These are phyloP conservation scores for Coemansia sp. DNA, from an alignment of 371 early-diverging fungal genomes.

Conservation along the genomic window DNA sequence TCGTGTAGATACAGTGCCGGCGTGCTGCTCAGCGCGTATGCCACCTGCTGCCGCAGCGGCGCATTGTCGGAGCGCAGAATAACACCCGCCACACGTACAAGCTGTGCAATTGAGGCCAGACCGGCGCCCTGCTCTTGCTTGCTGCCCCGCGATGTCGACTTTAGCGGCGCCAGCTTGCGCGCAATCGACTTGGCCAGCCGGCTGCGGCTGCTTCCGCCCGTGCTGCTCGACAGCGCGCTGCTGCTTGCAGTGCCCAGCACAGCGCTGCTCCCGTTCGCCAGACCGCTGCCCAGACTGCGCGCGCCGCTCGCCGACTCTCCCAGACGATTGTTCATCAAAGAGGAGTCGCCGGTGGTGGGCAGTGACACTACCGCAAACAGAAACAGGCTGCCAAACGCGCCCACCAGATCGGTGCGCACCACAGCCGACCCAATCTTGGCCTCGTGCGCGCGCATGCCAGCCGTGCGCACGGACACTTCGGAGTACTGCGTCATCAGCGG, in stretches of 20 bases:
- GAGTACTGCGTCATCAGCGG: slow-evolving; percentile 48
- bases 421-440: slow-evolving; percentile 12
- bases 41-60: slow-evolving; percentile 32
- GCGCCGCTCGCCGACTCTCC: slow-evolving; percentile 18
- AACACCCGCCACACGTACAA: slow-evolving; percentile 41
- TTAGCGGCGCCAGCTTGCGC: slow-evolving; percentile 50
- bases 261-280: not conserved
- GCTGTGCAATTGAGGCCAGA: slow-evolving; percentile 43
- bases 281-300: slow-evolving; percentile 19
- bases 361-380: slow-evolving; percentile 42
- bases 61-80: slow-evolving; percentile 47
- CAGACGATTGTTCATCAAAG: not conserved
- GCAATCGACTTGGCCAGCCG: slow-evolving; percentile 49
- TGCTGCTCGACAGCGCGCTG: slow-evolving; percentile 8
- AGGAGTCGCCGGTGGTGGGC: slow-evolving; percentile 12
- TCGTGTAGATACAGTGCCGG: slow-evolving; percentile 35
- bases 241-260: not conserved
- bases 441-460: slow-evolving; percentile 10
- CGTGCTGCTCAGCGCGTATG: slow-evolving; percentile 41
- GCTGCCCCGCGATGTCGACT: slow-evolving; percentile 35
- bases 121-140: slow-evolving; percentile 46
- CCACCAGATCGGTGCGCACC: slow-evolving; percentile 24
- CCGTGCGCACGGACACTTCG: slow-evolving; percentile 30
- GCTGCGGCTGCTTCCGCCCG: slow-evolving; percentile 32
- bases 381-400: slow-evolving; percentile 29